Conservation (phyloP, 768 basidiomycete genomes). For the Tephrocybe rancida region DNA sequence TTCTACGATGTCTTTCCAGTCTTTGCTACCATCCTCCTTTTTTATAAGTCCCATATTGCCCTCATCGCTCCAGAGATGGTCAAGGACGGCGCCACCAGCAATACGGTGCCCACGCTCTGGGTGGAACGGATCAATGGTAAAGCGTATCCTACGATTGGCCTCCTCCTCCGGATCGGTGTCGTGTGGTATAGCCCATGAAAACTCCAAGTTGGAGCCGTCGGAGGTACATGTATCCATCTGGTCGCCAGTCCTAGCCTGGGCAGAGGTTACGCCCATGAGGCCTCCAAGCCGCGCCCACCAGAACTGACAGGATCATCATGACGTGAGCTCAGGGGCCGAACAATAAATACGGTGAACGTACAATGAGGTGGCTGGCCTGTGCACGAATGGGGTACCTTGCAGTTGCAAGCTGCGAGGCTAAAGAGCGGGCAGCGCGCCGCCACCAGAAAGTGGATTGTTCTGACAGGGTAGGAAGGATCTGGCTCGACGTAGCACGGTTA, state of each 20-base stretch:
- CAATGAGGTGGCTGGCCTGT: conserved; percentile 17
- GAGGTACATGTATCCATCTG: conserved; percentile 15
- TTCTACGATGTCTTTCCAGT: conserved; percentile 14
- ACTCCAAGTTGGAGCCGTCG: conserved; percentile 19
- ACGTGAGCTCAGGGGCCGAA: neutral
- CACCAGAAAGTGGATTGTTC: conserved; percentile 17
- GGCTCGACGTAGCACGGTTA: neutral
- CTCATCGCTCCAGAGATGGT: conserved; percentile 14
- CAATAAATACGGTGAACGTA: neutral
- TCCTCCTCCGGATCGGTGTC: conserved; percentile 16
- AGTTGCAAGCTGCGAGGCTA: conserved; percentile 17
- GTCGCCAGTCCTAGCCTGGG: conserved; percentile 12
- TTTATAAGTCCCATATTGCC: conserved; percentile 15
- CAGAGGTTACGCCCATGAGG: conserved; percentile 14
- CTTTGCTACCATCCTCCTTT: conserved; percentile 12
- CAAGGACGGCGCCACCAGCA: conserved; percentile 17
- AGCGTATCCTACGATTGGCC: conserved; percentile 15
- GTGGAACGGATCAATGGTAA: conserved; percentile 19
- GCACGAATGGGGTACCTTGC: conserved; percentile 18
- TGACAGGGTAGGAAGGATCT: conserved; percentile 16
- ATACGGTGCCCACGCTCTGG: conserved; percentile 16
- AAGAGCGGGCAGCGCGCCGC: conserved; percentile 10
- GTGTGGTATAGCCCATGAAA: conserved; percentile 18
- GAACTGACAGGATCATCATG: neutral
- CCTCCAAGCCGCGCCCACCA: conserved; percentile 22